Evolutionary conservation across 2,329 filamentous ascomycete genomes (phyloP), one percentile per base, ranked within the genome.

Genomic region (Fusarium sp.): DNA sequence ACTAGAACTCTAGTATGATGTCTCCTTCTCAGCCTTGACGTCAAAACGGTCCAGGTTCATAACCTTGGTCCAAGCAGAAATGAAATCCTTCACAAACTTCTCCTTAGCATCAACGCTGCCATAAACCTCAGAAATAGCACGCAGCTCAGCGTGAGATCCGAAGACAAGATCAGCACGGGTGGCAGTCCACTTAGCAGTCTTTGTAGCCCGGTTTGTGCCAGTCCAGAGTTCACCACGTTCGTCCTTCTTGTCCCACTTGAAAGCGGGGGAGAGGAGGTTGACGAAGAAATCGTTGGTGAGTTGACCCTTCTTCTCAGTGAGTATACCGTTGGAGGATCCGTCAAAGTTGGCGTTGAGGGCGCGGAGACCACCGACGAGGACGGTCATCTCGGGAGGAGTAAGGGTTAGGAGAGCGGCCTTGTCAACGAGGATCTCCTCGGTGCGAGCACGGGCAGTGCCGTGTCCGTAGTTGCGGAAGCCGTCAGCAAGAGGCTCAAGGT

Each of bases 211-310:
- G 81, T 93, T 89, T 16, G 80, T 74, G 35, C 90, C 91, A 65
- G 89, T 85, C 78, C 86, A 93, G 50, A 84, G 57, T 72, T 93
- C 91, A 33, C 80, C 77, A 55, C 79, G 80, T n/a, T 73, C 70
- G 59, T 82, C 69, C 24, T 80, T 80, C 38, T 80, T 80, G 21
- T 73, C 74, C 92, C 92, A 94, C 23, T 80, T 83, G 9, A 86
- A 92, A 78, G 80, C 82, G 74, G 85, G 87, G 75, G 93, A 91
- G 24, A 94, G 86, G 3, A 94, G 84, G 82, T 94, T 93, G 79
- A 92, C 86, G 76, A 94, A 94, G 85, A 93, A 94, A 81, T 94
- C 92, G 80, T 92, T 93, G 75, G 89, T 92, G 73, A 94, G 84
- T 71, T 87, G 80, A 41, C 92, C 92, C 2, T 91, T 89, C 10